These are phyloP conservation scores for Physcia stellaris DNA, from an alignment of 495 filamentous ascomycete species.

Conservation along the genomic window DNA sequence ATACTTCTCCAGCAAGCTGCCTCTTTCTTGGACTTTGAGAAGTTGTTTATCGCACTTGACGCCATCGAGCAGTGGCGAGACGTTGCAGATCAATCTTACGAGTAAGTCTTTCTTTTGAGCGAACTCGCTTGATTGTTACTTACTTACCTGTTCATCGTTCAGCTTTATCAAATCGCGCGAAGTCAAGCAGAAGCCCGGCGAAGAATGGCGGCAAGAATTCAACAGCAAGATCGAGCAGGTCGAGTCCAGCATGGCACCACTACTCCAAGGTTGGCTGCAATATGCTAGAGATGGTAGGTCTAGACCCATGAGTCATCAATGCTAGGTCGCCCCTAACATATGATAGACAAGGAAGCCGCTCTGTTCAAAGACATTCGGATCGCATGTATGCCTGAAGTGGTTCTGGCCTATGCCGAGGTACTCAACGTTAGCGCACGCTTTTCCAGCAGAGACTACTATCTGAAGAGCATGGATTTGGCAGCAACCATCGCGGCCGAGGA, in stretches of 20 bases:
- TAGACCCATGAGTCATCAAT: not conserved
- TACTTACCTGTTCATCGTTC: no score
- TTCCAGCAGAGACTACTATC: slow-evolving; percentile 47
- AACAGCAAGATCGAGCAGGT: slow-evolving; percentile 22
- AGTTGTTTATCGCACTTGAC: slow-evolving; percentile 51
- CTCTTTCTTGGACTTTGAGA: slow-evolving; percentile 61
- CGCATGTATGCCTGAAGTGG: slow-evolving; percentile 65
- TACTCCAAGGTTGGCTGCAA: slow-evolving; percentile 30
- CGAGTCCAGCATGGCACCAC: slow-evolving; percentile 20
- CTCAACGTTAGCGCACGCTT: slow-evolving; percentile 54
- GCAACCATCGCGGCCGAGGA: slow-evolving; percentile 49
- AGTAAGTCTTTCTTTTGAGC: slow-evolving; percentile 20
- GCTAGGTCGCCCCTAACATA: slow-evolving; percentile 6
- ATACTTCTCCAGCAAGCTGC: slow-evolving; percentile 38
- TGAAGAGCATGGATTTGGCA: slow-evolving; percentile 68
- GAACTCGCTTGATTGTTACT: not conserved
- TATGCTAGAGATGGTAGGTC: slow-evolving; percentile 25
- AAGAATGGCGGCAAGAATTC: slow-evolving; percentile 21
- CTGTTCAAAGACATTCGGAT: slow-evolving; percentile 44
- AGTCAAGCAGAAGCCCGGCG: slow-evolving; percentile 24
- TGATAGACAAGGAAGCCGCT: slow-evolving; percentile 25
- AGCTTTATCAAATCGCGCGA: no score
- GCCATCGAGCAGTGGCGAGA: slow-evolving; percentile 45
- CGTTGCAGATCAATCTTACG: slow-evolving; percentile 30
- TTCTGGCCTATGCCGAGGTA: slow-evolving; percentile 66